phyloP scores from a whole-genome alignment of 345 rosid species.

The Gossypium longicalyx region DNA sequence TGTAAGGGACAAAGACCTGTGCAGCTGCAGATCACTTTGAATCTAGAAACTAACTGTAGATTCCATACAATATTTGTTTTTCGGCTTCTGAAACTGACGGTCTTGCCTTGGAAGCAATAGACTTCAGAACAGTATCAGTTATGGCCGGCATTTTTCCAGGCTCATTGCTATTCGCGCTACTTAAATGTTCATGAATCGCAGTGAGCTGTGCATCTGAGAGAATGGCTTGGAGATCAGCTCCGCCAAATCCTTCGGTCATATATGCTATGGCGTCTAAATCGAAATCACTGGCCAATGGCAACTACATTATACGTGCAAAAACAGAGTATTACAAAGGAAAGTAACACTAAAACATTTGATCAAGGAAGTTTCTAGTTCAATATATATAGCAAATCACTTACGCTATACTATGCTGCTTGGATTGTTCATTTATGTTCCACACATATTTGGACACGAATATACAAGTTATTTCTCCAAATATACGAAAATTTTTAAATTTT shows the following conservation, averaged over 20 bases:
- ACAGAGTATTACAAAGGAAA: neutral
- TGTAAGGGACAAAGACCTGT: slow-evolving; percentile 35
- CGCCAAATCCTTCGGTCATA: slow-evolving; percentile 83
- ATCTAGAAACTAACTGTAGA: slow-evolving; percentile 76
- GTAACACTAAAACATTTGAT: neutral
- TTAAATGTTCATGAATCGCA: slow-evolving; percentile 73
- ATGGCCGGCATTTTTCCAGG: slow-evolving; percentile 56
- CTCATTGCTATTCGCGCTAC: slow-evolving; percentile 29
- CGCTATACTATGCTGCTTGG: neutral
- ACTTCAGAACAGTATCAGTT: slow-evolving; percentile 52
- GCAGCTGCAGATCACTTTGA: slow-evolving; percentile 60
- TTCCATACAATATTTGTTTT: slow-evolving; percentile 67
- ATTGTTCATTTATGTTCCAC: neutral
- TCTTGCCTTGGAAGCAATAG: slow-evolving; percentile 66
- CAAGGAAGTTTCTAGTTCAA: no score
- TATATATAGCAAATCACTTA: neutral
- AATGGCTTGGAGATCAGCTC: slow-evolving; percentile 95
- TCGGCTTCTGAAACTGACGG: slow-evolving; percentile 83
- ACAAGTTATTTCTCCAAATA: no score
- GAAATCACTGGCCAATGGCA: slow-evolving; percentile 59
- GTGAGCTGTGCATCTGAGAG: slow-evolving; percentile 89
- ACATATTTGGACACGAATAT: neutral
- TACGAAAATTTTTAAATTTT: no score
- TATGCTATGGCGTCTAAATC: slow-evolving; percentile 60
- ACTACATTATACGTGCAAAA: slow-evolving; percentile 39